A percentile compares a stretch with the other conserved stretches of the same genome.
phyloP scores from a whole-genome alignment of 495 filamentous ascomycete genomes.

The Clohesyomyces aquaticus region DNA sequence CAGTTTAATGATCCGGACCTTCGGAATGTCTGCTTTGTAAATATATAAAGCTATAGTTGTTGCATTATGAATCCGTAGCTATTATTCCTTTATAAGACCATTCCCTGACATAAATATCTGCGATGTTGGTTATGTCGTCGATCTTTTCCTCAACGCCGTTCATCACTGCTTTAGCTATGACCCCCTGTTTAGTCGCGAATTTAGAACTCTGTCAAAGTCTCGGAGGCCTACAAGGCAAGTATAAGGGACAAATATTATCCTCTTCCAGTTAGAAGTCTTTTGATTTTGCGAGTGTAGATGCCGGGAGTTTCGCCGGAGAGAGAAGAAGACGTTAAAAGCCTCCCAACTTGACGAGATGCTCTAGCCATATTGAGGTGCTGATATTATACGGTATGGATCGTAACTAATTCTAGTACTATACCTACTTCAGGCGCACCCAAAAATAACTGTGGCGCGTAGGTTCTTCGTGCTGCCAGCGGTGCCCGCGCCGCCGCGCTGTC shows the following conservation, averaged over 20 bases:
- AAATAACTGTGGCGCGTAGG: slow-evolving; percentile 15
- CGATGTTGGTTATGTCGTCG: background rate
- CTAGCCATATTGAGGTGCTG: slow-evolving; percentile 4
- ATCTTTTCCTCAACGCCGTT: background rate
- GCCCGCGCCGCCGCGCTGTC: background rate
- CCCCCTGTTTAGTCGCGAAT: background rate
- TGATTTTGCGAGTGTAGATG: background rate
- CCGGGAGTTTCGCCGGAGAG: slow-evolving; percentile 7
- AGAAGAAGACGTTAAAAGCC: slow-evolving; percentile 4
- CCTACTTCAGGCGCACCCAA: background rate
- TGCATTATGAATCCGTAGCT: background rate
- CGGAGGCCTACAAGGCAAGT: background rate
- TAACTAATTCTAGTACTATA: background rate
- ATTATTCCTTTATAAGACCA: background rate
- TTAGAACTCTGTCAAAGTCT: background rate
- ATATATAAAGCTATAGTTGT: background rate
- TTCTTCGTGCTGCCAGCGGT: background rate
- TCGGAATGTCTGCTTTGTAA: background rate
- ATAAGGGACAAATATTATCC: background rate
- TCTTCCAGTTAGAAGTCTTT: background rate
- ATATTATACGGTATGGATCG: slow-evolving; percentile 8
- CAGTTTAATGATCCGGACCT: background rate
- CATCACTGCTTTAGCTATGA: background rate
- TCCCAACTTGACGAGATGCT: background rate
- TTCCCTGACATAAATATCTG: background rate